Percentiles rank a stretch among this genome's conserved stretches.
Evolutionary conservation across 768 basidiomycete species (phyloP).

Genomic region (Mycena belliarum): DNA sequence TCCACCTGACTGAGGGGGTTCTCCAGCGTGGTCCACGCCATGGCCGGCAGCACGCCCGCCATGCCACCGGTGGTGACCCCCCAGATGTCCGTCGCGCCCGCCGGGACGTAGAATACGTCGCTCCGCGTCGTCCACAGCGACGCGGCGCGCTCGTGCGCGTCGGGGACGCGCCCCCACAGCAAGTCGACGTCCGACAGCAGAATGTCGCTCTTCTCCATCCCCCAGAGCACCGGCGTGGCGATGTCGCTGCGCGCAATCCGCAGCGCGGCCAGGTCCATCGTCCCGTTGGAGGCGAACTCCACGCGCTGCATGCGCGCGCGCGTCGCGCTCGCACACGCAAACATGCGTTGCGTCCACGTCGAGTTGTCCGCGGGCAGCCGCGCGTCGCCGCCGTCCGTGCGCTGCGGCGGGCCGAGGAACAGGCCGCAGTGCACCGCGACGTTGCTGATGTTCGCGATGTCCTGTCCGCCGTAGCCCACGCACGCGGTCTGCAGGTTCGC

Average conservation of each 20-base stretch:
- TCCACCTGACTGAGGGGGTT: background rate
- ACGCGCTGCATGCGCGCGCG: conserved; percentile 16
- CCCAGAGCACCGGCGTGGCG: conserved; percentile 18
- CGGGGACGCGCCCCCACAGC: conserved; percentile 19
- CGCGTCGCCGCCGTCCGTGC: conserved; percentile 24
- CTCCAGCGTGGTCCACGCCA: conserved; percentile 6
- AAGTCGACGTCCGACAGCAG: conserved; percentile 16
- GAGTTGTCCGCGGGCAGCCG: conserved; percentile 16
- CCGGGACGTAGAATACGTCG: conserved; percentile 21
- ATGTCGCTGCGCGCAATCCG: conserved; percentile 9
- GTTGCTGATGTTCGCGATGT: conserved; percentile 24
- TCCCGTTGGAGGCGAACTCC: conserved; percentile 18
- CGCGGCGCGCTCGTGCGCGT: conserved; percentile 3
- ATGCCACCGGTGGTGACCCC: conserved; percentile 1
- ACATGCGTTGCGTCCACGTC: conserved; percentile 24
- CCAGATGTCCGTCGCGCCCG: conserved; percentile 13
- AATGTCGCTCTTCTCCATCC: conserved; percentile 8
- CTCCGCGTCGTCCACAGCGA: conserved; percentile 11
- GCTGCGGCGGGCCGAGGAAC: conserved; percentile 22
- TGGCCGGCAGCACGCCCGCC: conserved; percentile 5
- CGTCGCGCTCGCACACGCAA: conserved; percentile 23
- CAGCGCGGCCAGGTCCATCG: conserved; percentile 6
- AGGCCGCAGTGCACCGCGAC: conserved; percentile 24
- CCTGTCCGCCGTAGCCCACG: conserved; percentile 21
- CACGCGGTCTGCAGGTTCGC: conserved; percentile 8